These are phyloP conservation scores for Cubamyces sp. DNA, from an alignment of 768 basidiomycete genomes.

Conservation along the genomic window DNA sequence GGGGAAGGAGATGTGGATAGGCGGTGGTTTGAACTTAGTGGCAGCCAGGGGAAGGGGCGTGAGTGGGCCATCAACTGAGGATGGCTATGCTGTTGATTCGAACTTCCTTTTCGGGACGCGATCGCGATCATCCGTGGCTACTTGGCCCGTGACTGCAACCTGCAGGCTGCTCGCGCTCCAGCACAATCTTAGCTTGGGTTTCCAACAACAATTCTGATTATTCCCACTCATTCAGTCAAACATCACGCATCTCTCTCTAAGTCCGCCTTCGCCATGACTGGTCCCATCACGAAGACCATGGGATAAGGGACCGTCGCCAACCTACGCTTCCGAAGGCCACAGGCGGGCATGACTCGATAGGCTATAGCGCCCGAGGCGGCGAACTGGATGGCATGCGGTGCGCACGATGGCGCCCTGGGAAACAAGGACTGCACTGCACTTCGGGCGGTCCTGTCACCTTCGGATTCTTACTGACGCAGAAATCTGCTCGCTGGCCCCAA, in stretches of 20 bases:
- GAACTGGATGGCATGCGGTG: slow-evolving; percentile 5
- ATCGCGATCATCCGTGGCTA: slow-evolving; percentile 4
- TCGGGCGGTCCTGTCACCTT: slow-evolving; percentile 1
- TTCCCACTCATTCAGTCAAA: not conserved
- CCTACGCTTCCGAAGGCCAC: slow-evolving; percentile 5
- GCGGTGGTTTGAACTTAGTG: slow-evolving; percentile 9
- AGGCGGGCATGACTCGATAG: slow-evolving; percentile 4
- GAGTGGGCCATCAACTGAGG: slow-evolving; percentile 6
- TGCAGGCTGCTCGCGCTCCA: not conserved
- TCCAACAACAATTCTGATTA: not conserved
- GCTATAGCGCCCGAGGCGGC: slow-evolving; percentile 3
- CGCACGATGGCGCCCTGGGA: not conserved
- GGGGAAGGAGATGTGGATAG: not conserved
- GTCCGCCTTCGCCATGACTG: not conserved
- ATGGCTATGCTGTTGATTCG: slow-evolving; percentile 18
- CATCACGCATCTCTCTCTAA: not conserved
- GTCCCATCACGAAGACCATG: slow-evolving; percentile 3
- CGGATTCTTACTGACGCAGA: not conserved
- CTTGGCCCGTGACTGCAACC: not conserved
- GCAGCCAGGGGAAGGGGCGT: not conserved
- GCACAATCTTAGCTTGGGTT: not conserved
- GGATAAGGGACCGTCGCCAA: slow-evolving; percentile 4
- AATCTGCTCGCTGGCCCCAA: no score
- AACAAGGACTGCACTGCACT: not conserved
- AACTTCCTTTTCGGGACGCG: not conserved